A percentile compares a stretch with the other conserved stretches of the same genome.
Evolutionary conservation across 768 basidiomycete genomes (phyloP).

Genomic region (Boletus rubescentipes): DNA sequence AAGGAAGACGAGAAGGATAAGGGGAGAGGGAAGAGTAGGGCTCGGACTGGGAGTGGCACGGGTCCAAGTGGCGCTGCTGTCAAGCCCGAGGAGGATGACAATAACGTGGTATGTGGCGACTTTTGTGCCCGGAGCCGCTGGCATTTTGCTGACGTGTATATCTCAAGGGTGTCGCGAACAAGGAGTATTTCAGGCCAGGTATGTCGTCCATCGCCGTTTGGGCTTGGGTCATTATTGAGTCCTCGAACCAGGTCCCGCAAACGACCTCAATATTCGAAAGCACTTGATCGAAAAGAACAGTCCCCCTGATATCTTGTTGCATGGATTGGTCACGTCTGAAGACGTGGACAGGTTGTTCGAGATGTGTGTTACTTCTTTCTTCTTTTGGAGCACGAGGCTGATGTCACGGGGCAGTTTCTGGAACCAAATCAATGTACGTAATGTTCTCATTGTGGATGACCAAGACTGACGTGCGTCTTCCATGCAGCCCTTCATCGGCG

Average conservation of each 20-base stretch:
- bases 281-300: conserved; percentile 74
- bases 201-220: neutral
- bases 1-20: conserved; percentile 45
- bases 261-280: conserved; percentile 66
- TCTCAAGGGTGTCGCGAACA: conserved; percentile 74
- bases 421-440: conserved; percentile 62
- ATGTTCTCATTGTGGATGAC: neutral
- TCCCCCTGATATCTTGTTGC: conserved; percentile 79
- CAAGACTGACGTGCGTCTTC: conserved; percentile 2
- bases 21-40: conserved; percentile 39
- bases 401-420: conserved; percentile 54
- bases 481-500: conserved; percentile 58
- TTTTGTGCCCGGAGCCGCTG: neutral
- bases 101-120: conserved; percentile 52
- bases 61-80: conserved; percentile 1
- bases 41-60: conserved; percentile 26
- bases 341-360: conserved; percentile 85
- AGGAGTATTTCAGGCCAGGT: conserved; percentile 80
- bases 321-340: conserved; percentile 71
- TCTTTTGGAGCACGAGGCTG: neutral
- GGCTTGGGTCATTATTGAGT: neutral
- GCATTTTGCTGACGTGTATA: conserved; percentile 10
- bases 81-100: conserved; percentile 52
- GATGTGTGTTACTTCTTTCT: conserved; percentile 51
- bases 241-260: conserved; percentile 56